Base-by-base conservation (phyloP, 176 grass and related monocot genomes). In the Oryza rufipogon region DNA sequence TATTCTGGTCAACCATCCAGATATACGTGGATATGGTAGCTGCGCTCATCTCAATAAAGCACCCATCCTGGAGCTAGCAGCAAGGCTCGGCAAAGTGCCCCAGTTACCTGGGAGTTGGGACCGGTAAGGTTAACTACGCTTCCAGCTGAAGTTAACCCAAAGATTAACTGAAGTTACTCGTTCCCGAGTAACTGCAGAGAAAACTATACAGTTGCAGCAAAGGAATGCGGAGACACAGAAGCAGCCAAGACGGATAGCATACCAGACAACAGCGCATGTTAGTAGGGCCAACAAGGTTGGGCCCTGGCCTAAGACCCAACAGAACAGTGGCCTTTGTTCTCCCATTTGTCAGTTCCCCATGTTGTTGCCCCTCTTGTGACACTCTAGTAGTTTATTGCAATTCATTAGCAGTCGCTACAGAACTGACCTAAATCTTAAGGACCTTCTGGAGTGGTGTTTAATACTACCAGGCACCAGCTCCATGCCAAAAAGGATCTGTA, bases 231-330 rank as follows among this genome's bases (percentile, higher is more conserved):
- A 52, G 54, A 58, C 52, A 56, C 54, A 58, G 54, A 58, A 19
- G 16, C 15, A 20, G 74, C 33, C 51, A 85, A 64, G 75, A 83
- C 79, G 68, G 51, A 25, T 23, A 72, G 67, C 83, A 23, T 71
- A 48, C 36, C 60, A 79, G 68, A 64, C 88, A 74, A 61, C 74
- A 74, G 36, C 38, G 68, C 88, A 79, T 75, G 84, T 83, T 90
- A 64, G 84, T 90, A 87, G 88, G 88, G 84, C 70, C 83, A 68
- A 52, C 73, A 81, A 51, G 39, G 52, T 32, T 25, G 13, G 38
- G 19, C 58, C 23, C 16, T 48, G 16, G 11, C 41, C 28, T 30
- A 30, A 30, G 28, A 30, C 28, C 28, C 17, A 16, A 81, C 23
- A 56, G 14, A 83, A 56, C 79, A 63, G 68, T 58, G 36, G 19